Evolutionary conservation across 495 filamentous ascomycete species (phyloP).

Genomic region (Penicillium desertorum): DNA sequence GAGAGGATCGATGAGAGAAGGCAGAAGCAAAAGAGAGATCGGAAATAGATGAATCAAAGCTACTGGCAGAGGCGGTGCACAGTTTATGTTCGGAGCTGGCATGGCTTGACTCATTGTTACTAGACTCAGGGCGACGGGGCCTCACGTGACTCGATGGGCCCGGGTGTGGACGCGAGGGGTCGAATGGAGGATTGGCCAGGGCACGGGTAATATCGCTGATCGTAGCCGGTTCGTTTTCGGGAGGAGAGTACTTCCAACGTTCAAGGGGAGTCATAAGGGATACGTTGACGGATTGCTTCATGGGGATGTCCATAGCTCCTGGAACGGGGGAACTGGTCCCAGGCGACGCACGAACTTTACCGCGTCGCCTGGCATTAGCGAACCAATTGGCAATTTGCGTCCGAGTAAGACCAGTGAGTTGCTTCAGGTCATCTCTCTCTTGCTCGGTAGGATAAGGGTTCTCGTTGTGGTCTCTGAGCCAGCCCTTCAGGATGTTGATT

Average conservation of each 20-base stretch:
- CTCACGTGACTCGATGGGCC: constrained; percentile 43
- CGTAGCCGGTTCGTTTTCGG: constrained; percentile 82
- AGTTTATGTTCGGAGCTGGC: constrained; percentile 59
- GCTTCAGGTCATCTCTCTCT: constrained; percentile 72
- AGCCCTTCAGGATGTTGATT: constrained; percentile 72
- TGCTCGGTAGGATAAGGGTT: constrained; percentile 81
- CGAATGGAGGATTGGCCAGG: constrained; percentile 59
- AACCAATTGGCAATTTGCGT: constrained; percentile 85
- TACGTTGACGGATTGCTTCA: constrained; percentile 43
- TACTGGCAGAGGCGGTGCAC: constrained; percentile 68
- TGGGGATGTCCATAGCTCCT: constrained; percentile 68
- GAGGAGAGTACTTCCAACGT: constrained; percentile 82
- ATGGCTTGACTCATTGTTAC: constrained; percentile 62
- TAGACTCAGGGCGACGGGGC: constrained; percentile 50
- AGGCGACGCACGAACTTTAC: constrained; percentile 63
- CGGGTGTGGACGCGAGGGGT: constrained; percentile 50
- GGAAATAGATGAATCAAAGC: constrained; percentile 62
- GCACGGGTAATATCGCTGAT: constrained; percentile 77
- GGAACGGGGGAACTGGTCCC: constrained; percentile 58
- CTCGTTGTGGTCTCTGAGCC: constrained; percentile 70
- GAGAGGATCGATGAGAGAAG: constrained; percentile 65
- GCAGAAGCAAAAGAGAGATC: constrained; percentile 70
- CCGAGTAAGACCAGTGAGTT: constrained; percentile 69
- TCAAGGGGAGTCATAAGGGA: constrained; percentile 78
- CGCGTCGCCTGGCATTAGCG: constrained; percentile 76